Percentiles rank a stretch among this genome's conserved stretches.
Evolutionary conservation across 2,329 filamentous ascomycete species (phyloP).

Genomic region (Colletotrichum lini): DNA sequence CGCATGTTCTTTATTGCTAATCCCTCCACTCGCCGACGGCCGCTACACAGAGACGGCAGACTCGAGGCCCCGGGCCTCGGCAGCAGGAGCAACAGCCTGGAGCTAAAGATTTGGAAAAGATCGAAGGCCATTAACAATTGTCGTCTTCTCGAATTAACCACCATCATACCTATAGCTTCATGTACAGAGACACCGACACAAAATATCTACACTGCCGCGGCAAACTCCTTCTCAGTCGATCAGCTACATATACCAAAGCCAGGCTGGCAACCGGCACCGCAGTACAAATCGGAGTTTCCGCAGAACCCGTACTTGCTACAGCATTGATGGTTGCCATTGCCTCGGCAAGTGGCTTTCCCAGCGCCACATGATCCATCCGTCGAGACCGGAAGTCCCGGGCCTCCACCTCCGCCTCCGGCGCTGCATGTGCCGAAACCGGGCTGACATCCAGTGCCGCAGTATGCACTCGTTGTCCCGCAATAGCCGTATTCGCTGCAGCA

Average conservation of each 20-base stretch:
- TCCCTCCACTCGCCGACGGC: too few species aligned
- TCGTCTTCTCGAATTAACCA: neutral
- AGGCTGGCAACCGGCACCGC: constrained; percentile 42
- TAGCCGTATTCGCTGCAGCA: constrained; percentile 44
- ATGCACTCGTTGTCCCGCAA: constrained; percentile 38
- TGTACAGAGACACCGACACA: constrained; percentile 11
- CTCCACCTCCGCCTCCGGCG: constrained; percentile 7
- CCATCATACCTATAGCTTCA: neutral
- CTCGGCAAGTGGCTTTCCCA: constrained; percentile 34
- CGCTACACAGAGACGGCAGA: too few species aligned
- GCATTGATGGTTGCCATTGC: constrained; percentile 41
- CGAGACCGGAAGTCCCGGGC: constrained; percentile 29
- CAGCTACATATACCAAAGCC: constrained; percentile 42
- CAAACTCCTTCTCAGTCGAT: neutral
- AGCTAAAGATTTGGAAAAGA: too few species aligned
- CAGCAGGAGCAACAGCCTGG: too few species aligned
- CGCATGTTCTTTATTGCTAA: too few species aligned
- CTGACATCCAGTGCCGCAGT: constrained; percentile 43
- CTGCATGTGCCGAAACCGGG: constrained; percentile 40
- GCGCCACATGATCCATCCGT: constrained; percentile 39
- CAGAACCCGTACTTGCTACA: constrained; percentile 45
- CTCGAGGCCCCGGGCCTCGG: too few species aligned
- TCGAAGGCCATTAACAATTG: neutral
- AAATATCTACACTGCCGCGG: constrained; percentile 3
- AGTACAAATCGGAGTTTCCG: constrained; percentile 36